A percentile compares a stretch with the other conserved stretches of the same genome.
Conservation (phyloP, 2,329 filamentous ascomycete species). For the Ophiostoma montium region DNA sequence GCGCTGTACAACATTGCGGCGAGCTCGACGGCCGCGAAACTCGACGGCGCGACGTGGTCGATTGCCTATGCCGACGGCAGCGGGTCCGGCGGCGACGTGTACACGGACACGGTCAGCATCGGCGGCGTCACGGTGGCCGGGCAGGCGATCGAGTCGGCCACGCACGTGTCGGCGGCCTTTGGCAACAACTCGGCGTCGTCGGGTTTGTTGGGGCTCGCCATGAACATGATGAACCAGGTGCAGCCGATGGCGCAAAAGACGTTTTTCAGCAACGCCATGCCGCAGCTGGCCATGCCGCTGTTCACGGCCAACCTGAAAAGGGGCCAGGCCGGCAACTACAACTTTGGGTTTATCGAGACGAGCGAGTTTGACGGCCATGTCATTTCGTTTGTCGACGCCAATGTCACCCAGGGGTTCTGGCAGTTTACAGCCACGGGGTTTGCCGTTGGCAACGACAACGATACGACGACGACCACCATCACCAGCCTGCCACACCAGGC, state of each 20-base stretch:
- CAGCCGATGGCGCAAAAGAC: conserved; percentile 25
- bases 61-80: conserved; percentile 30
- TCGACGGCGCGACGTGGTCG: conserved; percentile 21
- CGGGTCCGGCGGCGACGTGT: conserved; percentile 27
- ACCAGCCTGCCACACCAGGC: conserved; percentile 18
- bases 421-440: conserved; percentile 36
- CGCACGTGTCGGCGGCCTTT: conserved; percentile 26
- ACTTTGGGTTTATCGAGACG: conserved; percentile 43
- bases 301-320: conserved; percentile 22
- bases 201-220: conserved; percentile 31
- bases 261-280: conserved; percentile 24
- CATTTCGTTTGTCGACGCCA: conserved; percentile 36
- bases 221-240: conserved; percentile 30
- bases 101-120: conserved; percentile 27
- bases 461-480: conserved; percentile 10
- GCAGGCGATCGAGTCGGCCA: conserved; percentile 31
- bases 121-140: conserved; percentile 25
- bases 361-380: conserved; percentile 38
- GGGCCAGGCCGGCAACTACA: conserved; percentile 28
- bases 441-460: conserved; percentile 23
- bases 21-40: conserved; percentile 24
- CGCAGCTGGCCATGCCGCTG: conserved; percentile 17
- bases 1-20: conserved; percentile 22
- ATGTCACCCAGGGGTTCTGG: conserved; percentile 40
- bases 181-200: conserved; percentile 23